These are phyloP conservation scores for Kokia cookei DNA, from an alignment of 441 rosid species.

Conservation along the genomic window DNA sequence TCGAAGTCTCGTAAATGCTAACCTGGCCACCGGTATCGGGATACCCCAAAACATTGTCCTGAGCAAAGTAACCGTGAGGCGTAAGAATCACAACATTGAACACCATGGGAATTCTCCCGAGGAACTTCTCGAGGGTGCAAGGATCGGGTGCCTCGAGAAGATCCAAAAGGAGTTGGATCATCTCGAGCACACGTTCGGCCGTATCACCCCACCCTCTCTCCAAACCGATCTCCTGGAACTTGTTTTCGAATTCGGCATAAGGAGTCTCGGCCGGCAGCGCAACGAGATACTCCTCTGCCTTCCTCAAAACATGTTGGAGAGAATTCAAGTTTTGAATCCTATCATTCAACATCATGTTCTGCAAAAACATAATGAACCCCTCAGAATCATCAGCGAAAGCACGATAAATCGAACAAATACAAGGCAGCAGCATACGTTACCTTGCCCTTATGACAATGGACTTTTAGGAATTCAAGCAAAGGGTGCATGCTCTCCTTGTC, in stretches of 20 bases:
- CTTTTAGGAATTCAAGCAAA: slow-evolving; percentile 59
- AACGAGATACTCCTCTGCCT: slow-evolving; percentile 66
- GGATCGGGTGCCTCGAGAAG: slow-evolving; percentile 87
- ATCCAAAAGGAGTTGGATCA: slow-evolving; percentile 70
- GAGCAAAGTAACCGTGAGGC: slow-evolving; percentile 85
- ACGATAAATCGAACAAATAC: not conserved
- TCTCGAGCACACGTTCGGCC: slow-evolving; percentile 58
- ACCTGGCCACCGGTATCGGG: slow-evolving; percentile 99
- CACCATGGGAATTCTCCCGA: slow-evolving; percentile 82
- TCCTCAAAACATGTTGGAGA: slow-evolving; percentile 61
- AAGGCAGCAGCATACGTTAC: slow-evolving; percentile 15
- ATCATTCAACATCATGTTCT: slow-evolving; percentile 79
- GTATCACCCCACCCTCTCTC: slow-evolving; percentile 82
- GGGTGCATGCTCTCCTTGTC: slow-evolving; percentile 83
- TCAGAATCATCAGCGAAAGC: not conserved
- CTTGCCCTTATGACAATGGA: slow-evolving; percentile 76
- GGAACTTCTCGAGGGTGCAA: slow-evolving; percentile 73
- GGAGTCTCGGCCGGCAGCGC: slow-evolving; percentile 42
- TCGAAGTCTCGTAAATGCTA: slow-evolving; percentile 12
- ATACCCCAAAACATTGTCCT: slow-evolving; percentile 84
- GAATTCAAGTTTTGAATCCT: slow-evolving; percentile 53
- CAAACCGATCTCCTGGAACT: slow-evolving; percentile 69
- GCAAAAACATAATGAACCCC: not conserved
- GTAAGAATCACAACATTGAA: slow-evolving; percentile 76
- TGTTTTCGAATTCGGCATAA: slow-evolving; percentile 42